phyloP scores from a whole-genome alignment of 2,329 filamentous ascomycete genomes.

The Aspergillus vadensis region DNA sequence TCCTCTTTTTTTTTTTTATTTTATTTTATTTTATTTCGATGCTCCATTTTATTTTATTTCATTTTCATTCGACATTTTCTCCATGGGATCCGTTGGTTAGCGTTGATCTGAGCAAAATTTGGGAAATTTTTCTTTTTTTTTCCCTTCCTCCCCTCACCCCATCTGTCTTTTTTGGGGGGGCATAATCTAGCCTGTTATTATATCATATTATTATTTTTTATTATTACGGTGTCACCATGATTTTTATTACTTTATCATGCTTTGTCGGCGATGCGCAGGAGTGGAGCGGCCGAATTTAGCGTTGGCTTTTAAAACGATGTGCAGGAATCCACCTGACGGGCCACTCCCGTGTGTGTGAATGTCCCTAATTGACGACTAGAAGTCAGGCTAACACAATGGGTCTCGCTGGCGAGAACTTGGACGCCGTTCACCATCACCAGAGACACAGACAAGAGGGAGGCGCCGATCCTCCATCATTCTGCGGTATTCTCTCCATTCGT shows the following conservation, averaged over 20 bases:
- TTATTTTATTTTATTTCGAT: constrained; percentile 6
- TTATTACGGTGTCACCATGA: neutral
- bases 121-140: constrained; percentile 4
- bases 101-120: neutral
- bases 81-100: neutral
- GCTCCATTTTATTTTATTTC: constrained; percentile 9
- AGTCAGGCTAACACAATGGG: neutral
- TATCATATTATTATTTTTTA: neutral
- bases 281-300: constrained; percentile 12
- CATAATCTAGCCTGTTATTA: neutral
- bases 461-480: constrained; percentile 2
- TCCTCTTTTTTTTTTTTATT: constrained; percentile 10
- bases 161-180: neutral
- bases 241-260: constrained; percentile 9
- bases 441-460: neutral
- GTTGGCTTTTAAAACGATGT: constrained; percentile 14
- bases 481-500: neutral
- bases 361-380: constrained; percentile 8
- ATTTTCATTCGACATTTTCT: neutral
- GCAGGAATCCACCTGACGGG: constrained; percentile 15
- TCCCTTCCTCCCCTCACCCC: constrained; percentile 1
- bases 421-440: neutral
- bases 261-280: constrained; percentile 14
- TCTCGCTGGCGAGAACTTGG: constrained; percentile 1
- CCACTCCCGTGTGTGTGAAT: constrained; percentile 5